Base-by-base conservation (phyloP, 176 grass and related monocot genomes). In the Hyparrhenia diplandra region DNA sequence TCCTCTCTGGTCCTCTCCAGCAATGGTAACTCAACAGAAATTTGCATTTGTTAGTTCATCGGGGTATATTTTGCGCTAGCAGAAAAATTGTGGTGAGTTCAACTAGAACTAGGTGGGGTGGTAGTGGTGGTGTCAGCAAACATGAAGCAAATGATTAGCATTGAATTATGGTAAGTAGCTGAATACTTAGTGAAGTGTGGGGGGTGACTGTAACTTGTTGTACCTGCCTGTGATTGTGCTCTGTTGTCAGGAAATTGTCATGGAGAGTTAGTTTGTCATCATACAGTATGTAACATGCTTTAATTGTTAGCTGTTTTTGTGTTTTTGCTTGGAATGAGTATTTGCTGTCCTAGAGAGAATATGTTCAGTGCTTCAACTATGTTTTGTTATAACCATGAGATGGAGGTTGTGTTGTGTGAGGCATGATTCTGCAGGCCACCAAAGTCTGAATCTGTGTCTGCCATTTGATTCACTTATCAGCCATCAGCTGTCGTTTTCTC, bases 21-120 rank as follows among this genome's bases (percentile, higher is more conserved):
- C 57, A 32, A 59, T 25, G 55, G 51, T 31, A 43, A 85, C 43
- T 80, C 28, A 24, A 31, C 24, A 29, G 39, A 46, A 80, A 60
- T 25, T 74, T 63, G 8, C 68, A 62, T 80, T 12, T 23, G 24
- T 41, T 42, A 52, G 67, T 75, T 37, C 32, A 69, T 41, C 69
- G 3, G 30, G n/a, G n/a, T n/a, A n/a, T 27, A 14, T 54, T 75
- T 64, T 75, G 17, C 49, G 72, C 18, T 23, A 7, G 61, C 67
- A 75, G 81, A 69, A 75, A 49, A 49, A 55, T n/a, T n/a, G n/a
- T n/a, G n/a, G n/a, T 54, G 57, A 79, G 75, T 18, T 64, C 29
- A 8, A 51, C 40, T 66, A 79, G 69, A 6, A 34, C 35, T 36
- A 36, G 35, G 58, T 73, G 62, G 25, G 71, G 25, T 66, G 13